Evolutionary conservation across 345 rosid genomes (phyloP), one percentile per base, ranked within the genome.

Genomic region (Hypericum perforatum): DNA sequence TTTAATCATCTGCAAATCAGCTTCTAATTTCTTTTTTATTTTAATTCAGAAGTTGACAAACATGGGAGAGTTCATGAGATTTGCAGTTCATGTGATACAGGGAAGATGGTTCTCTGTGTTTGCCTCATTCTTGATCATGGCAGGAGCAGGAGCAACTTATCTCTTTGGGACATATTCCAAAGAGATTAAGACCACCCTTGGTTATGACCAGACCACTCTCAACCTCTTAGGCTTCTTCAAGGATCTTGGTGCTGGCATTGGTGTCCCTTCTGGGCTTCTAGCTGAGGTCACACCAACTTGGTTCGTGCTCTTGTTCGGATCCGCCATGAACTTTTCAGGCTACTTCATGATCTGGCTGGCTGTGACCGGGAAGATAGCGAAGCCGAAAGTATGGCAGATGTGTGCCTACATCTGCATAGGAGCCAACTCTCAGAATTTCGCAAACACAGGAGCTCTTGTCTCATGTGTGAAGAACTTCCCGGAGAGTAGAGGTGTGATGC

Each of bases 231-330:
- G 61, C 54, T 63, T 63, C 50, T 55, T 55, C 61, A 63, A 63
- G 38, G 61, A 63, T 41, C 41, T 63, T n/a, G 67, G 67, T 1
- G 56, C 41, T 9, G 56, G 56, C 43, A 44, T 63, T 38, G 67
- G 61, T 8, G 11, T 63, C 22, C 15, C 42, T n/a, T 41, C 55
- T 13, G 55, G 63, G 1, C 63, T 59, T 16, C 15, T 49, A 8
- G 40, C 41, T 8, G 63, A 49, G 16, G 29, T 59, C 16, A 49
- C 43, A 7, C 63, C 63, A 9, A 32, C 55, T 7, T 49, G 62
- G 63, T 40, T 59, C 9, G 41, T 49, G 12, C 46, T 59, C 15
- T 41, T 32, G 2, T 40, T 41, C 0, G 48, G 48, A 13, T 45
- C 55, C 11, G n/a, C 42, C 46, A 49, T 49, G 63, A 59, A 49